These are phyloP conservation scores for Aspergillus aculeatus DNA, from an alignment of 2,329 filamentous ascomycete species.

Conservation along the genomic window DNA sequence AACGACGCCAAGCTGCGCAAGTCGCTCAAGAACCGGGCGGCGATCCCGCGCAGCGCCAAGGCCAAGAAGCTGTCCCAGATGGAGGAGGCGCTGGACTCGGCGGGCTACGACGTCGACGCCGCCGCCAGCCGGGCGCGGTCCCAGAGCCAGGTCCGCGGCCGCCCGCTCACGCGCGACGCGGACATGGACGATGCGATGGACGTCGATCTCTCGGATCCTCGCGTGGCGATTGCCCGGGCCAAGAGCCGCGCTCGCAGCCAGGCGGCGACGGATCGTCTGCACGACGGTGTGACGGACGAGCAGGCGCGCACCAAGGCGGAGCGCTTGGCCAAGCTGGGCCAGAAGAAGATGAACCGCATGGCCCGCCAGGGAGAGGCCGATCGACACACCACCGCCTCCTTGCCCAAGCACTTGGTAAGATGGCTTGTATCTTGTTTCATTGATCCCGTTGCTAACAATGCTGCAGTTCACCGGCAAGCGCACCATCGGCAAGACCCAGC, in stretches of 20 bases:
- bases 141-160: constrained; percentile 61
- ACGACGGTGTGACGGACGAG: constrained; percentile 62
- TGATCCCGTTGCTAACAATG: constrained; percentile 26
- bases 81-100: constrained; percentile 77
- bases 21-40: constrained; percentile 92
- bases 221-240: constrained; percentile 60
- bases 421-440: constrained; percentile 26
- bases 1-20: constrained; percentile 96
- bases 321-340: constrained; percentile 79
- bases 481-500: constrained; percentile 79
- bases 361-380: constrained; percentile 95
- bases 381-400: constrained; percentile 75
- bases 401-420: constrained; percentile 87
- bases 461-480: constrained; percentile 81
- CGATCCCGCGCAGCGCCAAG: constrained; percentile 80
- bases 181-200: constrained; percentile 71
- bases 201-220: constrained; percentile 40
- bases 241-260: constrained; percentile 67
- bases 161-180: constrained; percentile 64
- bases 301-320: constrained; percentile 73
- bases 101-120: constrained; percentile 79
- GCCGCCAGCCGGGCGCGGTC: constrained; percentile 71
- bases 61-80: constrained; percentile 83
- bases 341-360: constrained; percentile 99
- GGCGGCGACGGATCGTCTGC: constrained; percentile 48